phyloP scores from a whole-genome alignment of 2,329 filamentous ascomycete species.

The Xylaria sp. region DNA sequence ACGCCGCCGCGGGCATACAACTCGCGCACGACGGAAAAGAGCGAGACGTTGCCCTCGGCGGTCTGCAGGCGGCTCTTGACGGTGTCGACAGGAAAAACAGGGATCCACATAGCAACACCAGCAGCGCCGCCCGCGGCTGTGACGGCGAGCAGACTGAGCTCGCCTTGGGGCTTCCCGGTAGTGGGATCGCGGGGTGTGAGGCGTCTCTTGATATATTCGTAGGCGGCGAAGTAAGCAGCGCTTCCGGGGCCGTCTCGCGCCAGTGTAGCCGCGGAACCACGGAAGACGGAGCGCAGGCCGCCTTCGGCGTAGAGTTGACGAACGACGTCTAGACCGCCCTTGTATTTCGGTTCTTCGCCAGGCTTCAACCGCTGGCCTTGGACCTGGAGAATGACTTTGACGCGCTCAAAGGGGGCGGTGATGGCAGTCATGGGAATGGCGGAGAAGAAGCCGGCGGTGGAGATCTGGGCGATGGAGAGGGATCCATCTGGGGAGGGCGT shows the following conservation, averaged over 20 bases:
- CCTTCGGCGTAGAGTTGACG: constrained; percentile 92
- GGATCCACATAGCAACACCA: constrained; percentile 98
- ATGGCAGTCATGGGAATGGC: constrained; percentile 97
- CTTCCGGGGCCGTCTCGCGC: constrained; percentile 93
- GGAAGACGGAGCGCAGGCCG: constrained; percentile 90
- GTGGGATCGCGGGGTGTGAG: constrained; percentile 84
- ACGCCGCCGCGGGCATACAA: constrained; percentile 86
- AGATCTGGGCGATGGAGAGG: constrained; percentile 87
- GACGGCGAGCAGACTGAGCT: constrained; percentile 84
- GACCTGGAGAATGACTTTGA: constrained; percentile 98
- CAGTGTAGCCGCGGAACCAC: constrained; percentile 88
- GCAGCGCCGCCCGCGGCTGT: constrained; percentile 89
- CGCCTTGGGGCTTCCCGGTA: constrained; percentile 76
- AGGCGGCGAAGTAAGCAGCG: constrained; percentile 96
- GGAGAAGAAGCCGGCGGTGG: constrained; percentile 94
- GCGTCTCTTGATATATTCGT: constrained; percentile 91
- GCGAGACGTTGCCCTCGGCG: constrained; percentile 83
- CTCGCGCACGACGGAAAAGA: constrained; percentile 81
- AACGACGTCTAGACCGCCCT: constrained; percentile 88
- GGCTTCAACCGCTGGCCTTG: constrained; percentile 88
- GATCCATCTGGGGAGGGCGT: constrained; percentile 73
- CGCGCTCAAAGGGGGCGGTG: constrained; percentile 98
- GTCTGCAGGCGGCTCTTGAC: constrained; percentile 95
- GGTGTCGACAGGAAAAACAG: constrained; percentile 97
- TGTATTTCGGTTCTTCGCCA: constrained; percentile 93